These are phyloP conservation scores for Podospora anserina DNA, from an alignment of 495 filamentous ascomycete species.

Conservation along the genomic window DNA sequence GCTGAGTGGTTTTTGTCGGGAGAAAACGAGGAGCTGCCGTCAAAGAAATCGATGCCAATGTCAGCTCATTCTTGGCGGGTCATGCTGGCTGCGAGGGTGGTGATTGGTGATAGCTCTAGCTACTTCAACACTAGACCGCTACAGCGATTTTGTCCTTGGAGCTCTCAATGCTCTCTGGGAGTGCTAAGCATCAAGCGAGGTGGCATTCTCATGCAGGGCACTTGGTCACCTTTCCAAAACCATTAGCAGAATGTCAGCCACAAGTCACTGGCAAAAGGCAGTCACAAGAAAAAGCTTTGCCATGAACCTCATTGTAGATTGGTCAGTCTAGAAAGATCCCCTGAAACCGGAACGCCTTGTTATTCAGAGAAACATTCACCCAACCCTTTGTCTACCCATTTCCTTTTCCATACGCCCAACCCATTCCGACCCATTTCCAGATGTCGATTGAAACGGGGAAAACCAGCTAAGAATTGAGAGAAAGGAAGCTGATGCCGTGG, in stretches of 20 bases:
- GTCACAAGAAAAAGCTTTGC: too few relatives aligned
- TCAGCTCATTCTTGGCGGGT: neutral
- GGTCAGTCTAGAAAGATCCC: too few relatives aligned
- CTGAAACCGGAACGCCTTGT: too few relatives aligned
- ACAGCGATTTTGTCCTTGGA: neutral
- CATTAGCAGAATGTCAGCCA: too few relatives aligned
- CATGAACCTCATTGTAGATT: too few relatives aligned
- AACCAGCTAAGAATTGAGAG: too few relatives aligned
- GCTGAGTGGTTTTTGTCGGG: neutral
- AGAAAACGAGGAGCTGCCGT: neutral
- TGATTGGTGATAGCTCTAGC: neutral
- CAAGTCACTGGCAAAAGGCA: too few relatives aligned
- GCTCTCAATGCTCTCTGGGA: neutral
- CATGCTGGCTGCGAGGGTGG: neutral
- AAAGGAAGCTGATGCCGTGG: neutral
- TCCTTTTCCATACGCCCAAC: neutral
- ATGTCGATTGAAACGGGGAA: neutral
- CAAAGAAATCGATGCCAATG: neutral
- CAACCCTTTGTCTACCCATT: too few relatives aligned
- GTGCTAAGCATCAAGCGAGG: neutral
- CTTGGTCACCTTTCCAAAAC: too few relatives aligned
- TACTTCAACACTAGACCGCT: neutral
- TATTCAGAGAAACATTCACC: too few relatives aligned
- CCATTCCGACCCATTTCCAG: neutral
- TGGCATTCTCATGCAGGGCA: too few relatives aligned